A percentile compares a stretch with the other conserved stretches of the same genome.
Evolutionary conservation across 2,329 filamentous ascomycete genomes (phyloP).

Genomic region (Plenodomus lindquistii): DNA sequence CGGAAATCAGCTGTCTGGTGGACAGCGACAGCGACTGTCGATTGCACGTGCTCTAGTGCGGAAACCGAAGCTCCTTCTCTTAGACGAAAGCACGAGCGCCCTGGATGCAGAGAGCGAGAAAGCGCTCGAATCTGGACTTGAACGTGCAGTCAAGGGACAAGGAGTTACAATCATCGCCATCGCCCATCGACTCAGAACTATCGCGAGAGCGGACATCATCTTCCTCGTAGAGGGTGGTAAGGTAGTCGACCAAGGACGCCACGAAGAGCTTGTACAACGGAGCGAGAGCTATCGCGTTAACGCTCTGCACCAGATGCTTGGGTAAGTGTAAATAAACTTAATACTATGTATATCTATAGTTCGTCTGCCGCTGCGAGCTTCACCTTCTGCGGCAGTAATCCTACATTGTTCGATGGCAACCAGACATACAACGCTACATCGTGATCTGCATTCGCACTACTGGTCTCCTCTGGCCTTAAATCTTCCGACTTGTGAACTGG

Average conservation of each 20-base stretch:
- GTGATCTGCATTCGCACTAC: constrained; percentile 6
- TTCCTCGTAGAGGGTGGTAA: constrained; percentile 54
- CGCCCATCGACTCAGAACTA: constrained; percentile 49
- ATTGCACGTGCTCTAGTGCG: constrained; percentile 51
- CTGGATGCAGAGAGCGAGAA: constrained; percentile 50
- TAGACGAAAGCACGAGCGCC: constrained; percentile 50
- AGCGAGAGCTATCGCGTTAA: constrained; percentile 56
- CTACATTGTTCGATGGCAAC: constrained; percentile 14
- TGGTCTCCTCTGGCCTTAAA: constrained; percentile 20
- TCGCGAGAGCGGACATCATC: constrained; percentile 49
- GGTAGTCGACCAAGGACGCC: constrained; percentile 54
- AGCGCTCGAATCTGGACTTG: constrained; percentile 46
- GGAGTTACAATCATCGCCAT: constrained; percentile 51
- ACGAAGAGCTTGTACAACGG: constrained; percentile 53
- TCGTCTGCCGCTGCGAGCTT: constrained; percentile 8
- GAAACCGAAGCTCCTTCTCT: constrained; percentile 46
- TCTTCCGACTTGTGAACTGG: constrained; percentile 46
- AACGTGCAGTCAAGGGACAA: constrained; percentile 39
- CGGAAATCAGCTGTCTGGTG: constrained; percentile 48
- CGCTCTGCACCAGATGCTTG: constrained; percentile 54
- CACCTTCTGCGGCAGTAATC: constrained; percentile 15
- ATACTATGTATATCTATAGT: constrained; percentile 2
- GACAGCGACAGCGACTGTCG: constrained; percentile 49
- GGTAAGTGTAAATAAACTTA: constrained; percentile 21
- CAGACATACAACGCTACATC: constrained; percentile 22